phyloP scores from a whole-genome alignment of 2,329 filamentous ascomycete species.

The Bipolaris zeicola region DNA sequence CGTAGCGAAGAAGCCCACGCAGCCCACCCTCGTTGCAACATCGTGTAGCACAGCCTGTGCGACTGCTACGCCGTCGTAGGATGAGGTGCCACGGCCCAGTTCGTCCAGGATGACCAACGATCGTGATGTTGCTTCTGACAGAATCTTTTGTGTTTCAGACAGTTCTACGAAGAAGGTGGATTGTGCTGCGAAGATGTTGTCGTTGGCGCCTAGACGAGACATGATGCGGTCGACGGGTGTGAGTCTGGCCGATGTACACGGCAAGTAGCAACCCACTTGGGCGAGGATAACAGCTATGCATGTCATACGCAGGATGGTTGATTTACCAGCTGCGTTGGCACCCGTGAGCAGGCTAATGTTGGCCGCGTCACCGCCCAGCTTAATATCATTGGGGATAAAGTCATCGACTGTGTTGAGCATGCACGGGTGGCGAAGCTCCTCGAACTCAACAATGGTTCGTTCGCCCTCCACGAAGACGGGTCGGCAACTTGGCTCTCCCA shows the following conservation, averaged over 20 bases:
- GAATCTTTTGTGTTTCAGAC: slow-evolving; percentile 96
- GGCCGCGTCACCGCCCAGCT: slow-evolving; percentile 76
- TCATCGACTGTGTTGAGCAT: slow-evolving; percentile 87
- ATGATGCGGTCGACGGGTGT: slow-evolving; percentile 97
- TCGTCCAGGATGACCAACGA: slow-evolving; percentile 97
- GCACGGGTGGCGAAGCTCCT: slow-evolving; percentile 91
- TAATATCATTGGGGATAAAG: slow-evolving; percentile 95
- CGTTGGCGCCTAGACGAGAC: slow-evolving; percentile 95
- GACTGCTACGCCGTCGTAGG: slow-evolving; percentile 95
- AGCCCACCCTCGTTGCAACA: slow-evolving; percentile 89
- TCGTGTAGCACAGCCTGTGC: slow-evolving; percentile 98
- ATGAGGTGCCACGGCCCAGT: slow-evolving; percentile 90
- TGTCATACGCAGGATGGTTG: slow-evolving; percentile 94
- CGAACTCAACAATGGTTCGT: slow-evolving; percentile 86
- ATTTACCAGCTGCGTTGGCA: slow-evolving; percentile 97
- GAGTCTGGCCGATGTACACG: slow-evolving; percentile 78
- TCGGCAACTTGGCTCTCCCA: slow-evolving; percentile 87
- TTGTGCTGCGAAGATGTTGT: slow-evolving; percentile 98
- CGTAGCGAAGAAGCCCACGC: slow-evolving; percentile 94
- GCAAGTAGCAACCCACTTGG: slow-evolving; percentile 92
- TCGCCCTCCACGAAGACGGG: slow-evolving; percentile 86
- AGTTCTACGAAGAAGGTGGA: slow-evolving; percentile 98
- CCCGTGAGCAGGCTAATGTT: slow-evolving; percentile 93
- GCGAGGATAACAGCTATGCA: slow-evolving; percentile 97
- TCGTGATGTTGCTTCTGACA: slow-evolving; percentile 89